phyloP scores from a whole-genome alignment of 805 yeast species.

The Ogataea neopini region DNA sequence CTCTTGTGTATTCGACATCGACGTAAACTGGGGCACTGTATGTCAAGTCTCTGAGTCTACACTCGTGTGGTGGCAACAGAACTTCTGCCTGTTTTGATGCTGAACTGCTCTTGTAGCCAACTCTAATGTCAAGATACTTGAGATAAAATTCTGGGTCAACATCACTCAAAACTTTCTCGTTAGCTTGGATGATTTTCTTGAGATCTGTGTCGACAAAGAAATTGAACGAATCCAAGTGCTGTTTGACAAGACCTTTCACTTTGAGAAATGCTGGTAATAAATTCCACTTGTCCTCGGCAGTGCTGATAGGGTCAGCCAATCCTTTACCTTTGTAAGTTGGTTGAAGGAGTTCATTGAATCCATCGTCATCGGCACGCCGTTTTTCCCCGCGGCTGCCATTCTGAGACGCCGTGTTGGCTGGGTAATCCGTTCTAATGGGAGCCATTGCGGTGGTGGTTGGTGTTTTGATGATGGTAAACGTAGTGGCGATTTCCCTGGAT shows the following conservation, averaged over 20 bases:
- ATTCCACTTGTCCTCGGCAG: slow-evolving; percentile 97
- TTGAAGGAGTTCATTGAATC: slow-evolving; percentile 74
- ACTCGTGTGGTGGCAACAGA: slow-evolving; percentile 86
- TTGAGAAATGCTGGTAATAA: slow-evolving; percentile 92
- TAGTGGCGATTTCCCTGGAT: background rate
- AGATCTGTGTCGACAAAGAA: slow-evolving; percentile 93
- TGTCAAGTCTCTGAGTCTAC: slow-evolving; percentile 90
- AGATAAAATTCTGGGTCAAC: slow-evolving; percentile 97
- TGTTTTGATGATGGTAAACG: background rate
- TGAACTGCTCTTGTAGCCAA: slow-evolving; percentile 74
- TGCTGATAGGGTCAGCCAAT: slow-evolving; percentile 81
- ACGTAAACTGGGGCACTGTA: slow-evolving; percentile 95
- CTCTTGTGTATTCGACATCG: slow-evolving; percentile 96
- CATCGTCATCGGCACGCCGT: slow-evolving; percentile 7
- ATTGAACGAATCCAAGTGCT: slow-evolving; percentile 97
- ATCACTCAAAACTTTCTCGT: slow-evolving; percentile 84
- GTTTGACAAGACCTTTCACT: slow-evolving; percentile 95
- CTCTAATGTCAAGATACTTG: slow-evolving; percentile 89
- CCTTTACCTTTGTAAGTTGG: slow-evolving; percentile 85
- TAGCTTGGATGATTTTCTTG: slow-evolving; percentile 89
- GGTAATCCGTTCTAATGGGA: background rate
- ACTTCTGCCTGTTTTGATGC: slow-evolving; percentile 51
- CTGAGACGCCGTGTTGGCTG: background rate
- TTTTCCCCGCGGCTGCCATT: slow-evolving; percentile 9
- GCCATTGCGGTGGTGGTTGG: background rate